Evolutionary conservation across 495 filamentous ascomycete genomes (phyloP).

Genomic region (Penicillium subrubescens): DNA sequence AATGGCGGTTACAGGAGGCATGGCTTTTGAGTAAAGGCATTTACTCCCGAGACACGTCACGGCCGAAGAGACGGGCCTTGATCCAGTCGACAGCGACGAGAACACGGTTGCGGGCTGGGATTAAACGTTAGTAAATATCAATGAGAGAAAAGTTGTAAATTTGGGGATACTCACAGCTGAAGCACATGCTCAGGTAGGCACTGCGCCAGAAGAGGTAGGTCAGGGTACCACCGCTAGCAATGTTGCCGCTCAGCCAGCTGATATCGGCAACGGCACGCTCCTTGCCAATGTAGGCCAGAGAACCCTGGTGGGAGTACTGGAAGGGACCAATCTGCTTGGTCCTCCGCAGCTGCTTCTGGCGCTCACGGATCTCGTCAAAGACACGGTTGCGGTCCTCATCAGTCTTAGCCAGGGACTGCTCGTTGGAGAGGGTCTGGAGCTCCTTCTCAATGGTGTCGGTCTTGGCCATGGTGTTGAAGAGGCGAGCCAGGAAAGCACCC

Average conservation of each 20-base stretch:
- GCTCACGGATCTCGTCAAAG: slow-evolving; percentile 73
- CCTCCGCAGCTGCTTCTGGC: slow-evolving; percentile 81
- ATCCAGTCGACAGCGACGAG: slow-evolving; percentile 93
- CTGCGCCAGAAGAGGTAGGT: slow-evolving; percentile 95
- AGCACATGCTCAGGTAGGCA: slow-evolving; percentile 99
- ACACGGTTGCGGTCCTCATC: slow-evolving; percentile 56
- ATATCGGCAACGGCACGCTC: slow-evolving; percentile 98
- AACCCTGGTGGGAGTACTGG: slow-evolving; percentile 96
- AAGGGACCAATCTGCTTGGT: slow-evolving; percentile 95
- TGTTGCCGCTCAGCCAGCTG: slow-evolving; percentile 95
- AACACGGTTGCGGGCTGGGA: slow-evolving; percentile 80
- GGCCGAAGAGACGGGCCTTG: slow-evolving; percentile 93
- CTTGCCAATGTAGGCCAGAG: slow-evolving; percentile 95
- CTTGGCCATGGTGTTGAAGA: slow-evolving; percentile 98
- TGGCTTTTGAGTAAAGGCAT: slow-evolving; percentile 15
- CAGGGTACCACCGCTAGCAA: slow-evolving; percentile 79
- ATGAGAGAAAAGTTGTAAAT: background rate
- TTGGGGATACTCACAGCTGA: slow-evolving; percentile 78
- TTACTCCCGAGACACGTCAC: slow-evolving; percentile 93
- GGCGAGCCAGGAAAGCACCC: slow-evolving; percentile 88
- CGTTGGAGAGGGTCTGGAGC: slow-evolving; percentile 61
- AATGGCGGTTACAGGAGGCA: slow-evolving; percentile 5
- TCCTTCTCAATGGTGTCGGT: slow-evolving; percentile 77
- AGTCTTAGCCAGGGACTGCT: slow-evolving; percentile 63
- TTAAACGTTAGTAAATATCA: slow-evolving; percentile 15